These are phyloP conservation scores for Colletotrichum plurivorum DNA, from an alignment of 2,329 filamentous ascomycete genomes.

Conservation along the genomic window DNA sequence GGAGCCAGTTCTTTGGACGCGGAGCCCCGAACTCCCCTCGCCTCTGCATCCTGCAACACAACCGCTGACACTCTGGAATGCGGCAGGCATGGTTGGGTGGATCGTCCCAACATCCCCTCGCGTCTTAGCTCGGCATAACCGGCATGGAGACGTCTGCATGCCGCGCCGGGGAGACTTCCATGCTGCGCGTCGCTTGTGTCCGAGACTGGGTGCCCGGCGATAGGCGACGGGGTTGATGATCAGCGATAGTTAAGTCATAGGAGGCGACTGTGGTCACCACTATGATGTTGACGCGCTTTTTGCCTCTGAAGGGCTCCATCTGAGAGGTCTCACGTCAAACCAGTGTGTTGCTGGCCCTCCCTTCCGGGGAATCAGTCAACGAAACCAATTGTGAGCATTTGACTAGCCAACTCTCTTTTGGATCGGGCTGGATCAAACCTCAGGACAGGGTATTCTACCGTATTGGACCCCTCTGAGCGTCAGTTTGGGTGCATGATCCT, in stretches of 20 bases:
- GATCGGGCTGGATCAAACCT: no score
- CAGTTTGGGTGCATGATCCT: no score
- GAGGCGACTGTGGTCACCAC: neutral
- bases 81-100: neutral
- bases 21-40: neutral
- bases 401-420: no score
- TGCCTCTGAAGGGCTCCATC: no score
- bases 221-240: neutral
- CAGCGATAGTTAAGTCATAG: neutral
- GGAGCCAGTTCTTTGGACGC: neutral
- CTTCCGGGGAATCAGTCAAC: no score
- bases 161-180: neutral
- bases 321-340: no score
- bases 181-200: neutral
- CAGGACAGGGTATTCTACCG: no score
- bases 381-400: no score
- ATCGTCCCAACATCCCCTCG: neutral
- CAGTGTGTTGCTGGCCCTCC: no score
- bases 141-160: neutral
- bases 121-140: conserved; percentile 2
- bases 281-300: no score
- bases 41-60: neutral
- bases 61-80: neutral
- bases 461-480: no score
- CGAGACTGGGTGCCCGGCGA: no score